These are phyloP conservation scores for Thymus mandschuricus DNA, from an alignment of 257 asterid species.

Conservation along the genomic window DNA sequence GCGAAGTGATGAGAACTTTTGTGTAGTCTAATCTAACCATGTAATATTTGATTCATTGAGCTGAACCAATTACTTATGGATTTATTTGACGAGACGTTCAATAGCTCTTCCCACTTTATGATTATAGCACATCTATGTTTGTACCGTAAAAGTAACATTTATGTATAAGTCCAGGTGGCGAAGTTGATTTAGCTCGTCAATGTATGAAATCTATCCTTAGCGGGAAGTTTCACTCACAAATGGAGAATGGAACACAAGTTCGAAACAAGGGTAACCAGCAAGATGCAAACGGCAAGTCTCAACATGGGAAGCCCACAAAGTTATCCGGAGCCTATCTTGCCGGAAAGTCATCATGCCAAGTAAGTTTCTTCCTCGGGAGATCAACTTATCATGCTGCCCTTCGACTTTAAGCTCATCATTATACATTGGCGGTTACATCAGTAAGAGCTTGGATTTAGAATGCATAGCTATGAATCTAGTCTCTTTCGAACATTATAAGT, in stretches of 20 bases:
- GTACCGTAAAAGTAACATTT: background rate
- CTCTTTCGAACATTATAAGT: background rate
- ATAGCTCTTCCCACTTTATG: too few relatives aligned
- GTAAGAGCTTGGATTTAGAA: background rate
- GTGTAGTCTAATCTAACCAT: background rate
- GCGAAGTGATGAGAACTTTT: background rate
- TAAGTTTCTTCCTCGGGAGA: slow-evolving; percentile 32
- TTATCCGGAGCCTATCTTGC: slow-evolving; percentile 31
- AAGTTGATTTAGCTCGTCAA: slow-evolving; percentile 42
- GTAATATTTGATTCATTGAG: background rate
- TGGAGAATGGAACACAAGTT: slow-evolving; percentile 23
- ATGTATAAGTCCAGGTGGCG: slow-evolving; percentile 30
- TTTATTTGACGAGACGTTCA: background rate
- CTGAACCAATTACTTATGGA: background rate
- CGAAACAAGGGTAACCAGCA: slow-evolving; percentile 14
- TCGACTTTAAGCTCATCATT: background rate
- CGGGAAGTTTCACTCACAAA: slow-evolving; percentile 17
- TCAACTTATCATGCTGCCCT: background rate
- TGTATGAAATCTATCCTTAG: slow-evolving; percentile 31
- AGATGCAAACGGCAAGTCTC: background rate
- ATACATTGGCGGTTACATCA: background rate
- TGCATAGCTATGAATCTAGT: background rate
- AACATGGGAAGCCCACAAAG: slow-evolving; percentile 10
- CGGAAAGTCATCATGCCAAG: slow-evolving; percentile 46
- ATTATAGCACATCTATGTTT: background rate